A percentile compares a stretch with the other conserved stretches of the same genome.
Evolutionary conservation across 306 rosid species (phyloP).

Genomic region (Vicia villosa): DNA sequence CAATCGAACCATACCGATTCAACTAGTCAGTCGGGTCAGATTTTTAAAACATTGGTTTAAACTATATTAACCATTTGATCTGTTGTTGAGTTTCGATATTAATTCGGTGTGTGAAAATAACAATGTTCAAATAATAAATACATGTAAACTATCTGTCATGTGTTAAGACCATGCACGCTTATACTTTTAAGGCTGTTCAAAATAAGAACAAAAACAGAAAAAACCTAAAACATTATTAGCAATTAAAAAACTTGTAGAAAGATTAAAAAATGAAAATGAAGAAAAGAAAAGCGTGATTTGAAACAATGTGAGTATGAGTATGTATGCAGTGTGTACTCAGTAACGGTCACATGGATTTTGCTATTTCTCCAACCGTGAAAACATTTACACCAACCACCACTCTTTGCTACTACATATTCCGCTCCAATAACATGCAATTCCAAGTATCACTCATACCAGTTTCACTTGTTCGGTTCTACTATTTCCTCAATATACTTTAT

Average conservation of each 20-base stretch:
- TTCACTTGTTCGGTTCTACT: conserved; percentile 19
- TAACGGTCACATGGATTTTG: conserved; percentile 75
- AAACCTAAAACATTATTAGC: background rate
- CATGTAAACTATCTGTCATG: too few species aligned
- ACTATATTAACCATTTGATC: too few species aligned
- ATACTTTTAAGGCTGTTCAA: background rate
- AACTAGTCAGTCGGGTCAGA: too few species aligned
- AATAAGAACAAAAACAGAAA: background rate
- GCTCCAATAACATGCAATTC: conserved; percentile 58
- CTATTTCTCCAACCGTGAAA: conserved; percentile 66
- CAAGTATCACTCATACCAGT: conserved; percentile 41
- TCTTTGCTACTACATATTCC: conserved; percentile 70
- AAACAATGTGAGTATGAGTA: conserved; percentile 29
- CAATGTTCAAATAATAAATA: too few species aligned
- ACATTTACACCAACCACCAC: conserved; percentile 75
- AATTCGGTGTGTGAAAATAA: too few species aligned
- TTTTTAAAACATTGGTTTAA: too few species aligned
- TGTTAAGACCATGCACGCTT: too few species aligned
- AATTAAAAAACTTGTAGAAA: background rate
- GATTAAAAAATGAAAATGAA: background rate
- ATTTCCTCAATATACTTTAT: conserved; percentile 38
- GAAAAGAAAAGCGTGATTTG: conserved; percentile 34
- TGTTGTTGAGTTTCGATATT: too few species aligned
- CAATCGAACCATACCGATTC: too few species aligned
- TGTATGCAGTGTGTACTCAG: background rate